Evolutionary conservation across 2,329 filamentous ascomycete genomes (phyloP).

Genomic region (Aspergillus ochraceoroseus): DNA sequence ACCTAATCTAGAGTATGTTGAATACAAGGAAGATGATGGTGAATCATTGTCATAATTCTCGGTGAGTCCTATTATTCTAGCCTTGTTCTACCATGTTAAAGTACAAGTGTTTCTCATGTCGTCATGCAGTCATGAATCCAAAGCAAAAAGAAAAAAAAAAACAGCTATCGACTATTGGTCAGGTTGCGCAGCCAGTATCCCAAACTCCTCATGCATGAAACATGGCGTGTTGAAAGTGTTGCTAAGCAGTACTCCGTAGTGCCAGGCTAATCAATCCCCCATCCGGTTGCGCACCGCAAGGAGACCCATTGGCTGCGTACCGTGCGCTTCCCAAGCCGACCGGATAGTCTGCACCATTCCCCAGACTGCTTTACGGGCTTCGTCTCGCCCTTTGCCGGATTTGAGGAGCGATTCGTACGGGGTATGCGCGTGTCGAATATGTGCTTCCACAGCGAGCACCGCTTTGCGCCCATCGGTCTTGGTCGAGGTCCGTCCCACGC

Average conservation of each 20-base stretch:
- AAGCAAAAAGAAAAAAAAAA: neutral
- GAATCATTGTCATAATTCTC: conserved; percentile 2
- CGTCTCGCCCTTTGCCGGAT: conserved; percentile 22
- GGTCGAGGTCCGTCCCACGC: conserved; percentile 37
- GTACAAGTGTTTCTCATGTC: conserved; percentile 11
- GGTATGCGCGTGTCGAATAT: conserved; percentile 43
- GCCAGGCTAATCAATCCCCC: neutral
- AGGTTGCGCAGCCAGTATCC: neutral
- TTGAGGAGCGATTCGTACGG: conserved; percentile 37
- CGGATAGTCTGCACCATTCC: conserved; percentile 27
- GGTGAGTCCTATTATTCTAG: too few species aligned
- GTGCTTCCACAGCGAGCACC: conserved; percentile 40
- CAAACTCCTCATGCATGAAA: neutral
- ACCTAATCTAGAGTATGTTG: too few species aligned
- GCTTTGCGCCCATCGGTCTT: conserved; percentile 35
- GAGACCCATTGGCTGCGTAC: conserved; percentile 1
- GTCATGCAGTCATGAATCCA: conserved; percentile 1
- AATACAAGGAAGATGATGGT: conserved; percentile 3
- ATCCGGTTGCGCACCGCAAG: conserved; percentile 15
- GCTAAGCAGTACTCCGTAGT: too few species aligned
- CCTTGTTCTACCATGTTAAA: conserved; percentile 7
- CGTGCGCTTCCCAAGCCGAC: conserved; percentile 30
- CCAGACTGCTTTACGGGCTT: conserved; percentile 35
- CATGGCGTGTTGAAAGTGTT: neutral
- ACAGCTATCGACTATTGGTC: neutral